These are phyloP conservation scores for Colletotrichum cereale DNA, from an alignment of 2,329 filamentous ascomycete species.

Conservation along the genomic window DNA sequence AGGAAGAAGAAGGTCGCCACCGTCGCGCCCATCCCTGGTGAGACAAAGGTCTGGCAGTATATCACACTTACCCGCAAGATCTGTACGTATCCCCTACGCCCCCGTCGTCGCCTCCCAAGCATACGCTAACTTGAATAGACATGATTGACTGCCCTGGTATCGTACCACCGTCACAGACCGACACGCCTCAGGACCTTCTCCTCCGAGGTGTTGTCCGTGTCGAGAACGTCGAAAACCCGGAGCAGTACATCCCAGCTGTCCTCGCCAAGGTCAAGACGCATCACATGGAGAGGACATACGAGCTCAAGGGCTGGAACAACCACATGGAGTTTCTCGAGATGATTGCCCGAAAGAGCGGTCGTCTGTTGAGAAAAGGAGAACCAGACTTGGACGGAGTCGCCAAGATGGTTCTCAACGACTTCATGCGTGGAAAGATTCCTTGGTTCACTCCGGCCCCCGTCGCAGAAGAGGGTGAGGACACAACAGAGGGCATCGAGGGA, in stretches of 20 bases:
- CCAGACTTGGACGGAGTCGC: slow-evolving; percentile 94
- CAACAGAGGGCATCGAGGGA: slow-evolving; percentile 69
- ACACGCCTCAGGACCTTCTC: slow-evolving; percentile 88
- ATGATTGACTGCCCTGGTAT: slow-evolving; percentile 98
- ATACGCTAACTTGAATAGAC: slow-evolving; percentile 50
- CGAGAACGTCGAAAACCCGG: slow-evolving; percentile 92
- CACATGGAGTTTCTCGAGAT: slow-evolving; percentile 87
- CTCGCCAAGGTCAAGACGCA: slow-evolving; percentile 82
- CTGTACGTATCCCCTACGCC: slow-evolving; percentile 45
- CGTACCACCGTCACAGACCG: slow-evolving; percentile 87
- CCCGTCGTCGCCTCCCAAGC: not conserved
- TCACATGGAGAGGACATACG: slow-evolving; percentile 94
- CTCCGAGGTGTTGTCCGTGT: slow-evolving; percentile 92
- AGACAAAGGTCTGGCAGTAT: slow-evolving; percentile 99
- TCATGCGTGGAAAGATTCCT: slow-evolving; percentile 92
- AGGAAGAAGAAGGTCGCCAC: slow-evolving; percentile 94
- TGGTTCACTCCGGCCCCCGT: slow-evolving; percentile 91
- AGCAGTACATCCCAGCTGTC: slow-evolving; percentile 92
- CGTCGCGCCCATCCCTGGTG: slow-evolving; percentile 93
- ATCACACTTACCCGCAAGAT: slow-evolving; percentile 96
- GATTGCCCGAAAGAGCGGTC: slow-evolving; percentile 87
- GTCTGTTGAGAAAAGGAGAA: slow-evolving; percentile 91
- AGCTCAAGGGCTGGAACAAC: slow-evolving; percentile 82
- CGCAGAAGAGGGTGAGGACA: slow-evolving; percentile 63
- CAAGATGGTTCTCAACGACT: slow-evolving; percentile 97